These are phyloP conservation scores for Zygosaccharomyces bailii DNA, from an alignment of 805 yeast genomes.

Conservation along the genomic window DNA sequence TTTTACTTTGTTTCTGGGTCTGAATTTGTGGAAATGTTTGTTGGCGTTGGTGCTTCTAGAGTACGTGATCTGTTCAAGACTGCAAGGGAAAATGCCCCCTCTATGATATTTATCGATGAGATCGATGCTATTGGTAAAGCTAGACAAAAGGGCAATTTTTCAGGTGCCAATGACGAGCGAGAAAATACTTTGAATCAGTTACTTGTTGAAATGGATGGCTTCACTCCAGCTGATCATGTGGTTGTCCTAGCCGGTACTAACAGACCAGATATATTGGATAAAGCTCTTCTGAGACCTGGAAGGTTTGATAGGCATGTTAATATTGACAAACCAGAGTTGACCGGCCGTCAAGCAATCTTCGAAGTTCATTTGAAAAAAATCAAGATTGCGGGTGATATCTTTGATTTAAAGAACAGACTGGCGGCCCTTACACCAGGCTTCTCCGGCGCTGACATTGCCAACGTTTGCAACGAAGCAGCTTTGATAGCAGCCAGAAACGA, in stretches of 20 bases:
- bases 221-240: constrained; percentile 83
- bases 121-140: constrained; percentile 99
- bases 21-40: constrained; percentile 98
- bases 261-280: constrained; percentile 89
- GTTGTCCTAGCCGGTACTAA: constrained; percentile 98
- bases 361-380: constrained; percentile 78
- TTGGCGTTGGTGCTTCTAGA: constrained; percentile 98
- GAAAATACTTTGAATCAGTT: constrained; percentile 95
- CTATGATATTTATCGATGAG: constrained; percentile 96
- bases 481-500: constrained; percentile 89
- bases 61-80: constrained; percentile 92
- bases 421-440: constrained; percentile 98
- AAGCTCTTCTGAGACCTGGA: constrained; percentile 94
- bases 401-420: constrained; percentile 71
- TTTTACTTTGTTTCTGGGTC: constrained; percentile 95
- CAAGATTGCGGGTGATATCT: constrained; percentile 51
- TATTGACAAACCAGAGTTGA: constrained; percentile 90
- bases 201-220: constrained; percentile 98
- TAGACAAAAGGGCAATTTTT: constrained; percentile 63
- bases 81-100: constrained; percentile 92
- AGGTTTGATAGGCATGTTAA: constrained; percentile 92
- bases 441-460: constrained; percentile 97
- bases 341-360: constrained; percentile 91
- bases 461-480: constrained; percentile 96
- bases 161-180: constrained; percentile 92